Percentiles rank a stretch among this genome's conserved stretches.
phyloP scores from a whole-genome alignment of 805 yeast genomes.

The Candida parachauliodes region DNA sequence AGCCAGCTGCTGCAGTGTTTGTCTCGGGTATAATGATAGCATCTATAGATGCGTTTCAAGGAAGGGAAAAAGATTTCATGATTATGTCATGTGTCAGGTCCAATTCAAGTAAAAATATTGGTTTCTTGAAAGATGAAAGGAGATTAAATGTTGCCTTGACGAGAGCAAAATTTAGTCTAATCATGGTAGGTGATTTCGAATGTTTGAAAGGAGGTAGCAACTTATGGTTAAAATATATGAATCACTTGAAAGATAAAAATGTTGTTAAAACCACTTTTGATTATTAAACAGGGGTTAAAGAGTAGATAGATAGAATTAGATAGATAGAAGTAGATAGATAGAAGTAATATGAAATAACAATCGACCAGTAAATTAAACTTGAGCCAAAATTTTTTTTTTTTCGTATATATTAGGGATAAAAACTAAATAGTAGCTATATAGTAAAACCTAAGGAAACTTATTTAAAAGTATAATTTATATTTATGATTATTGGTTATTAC shows the following conservation, averaged over 20 bases:
- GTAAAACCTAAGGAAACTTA: too few species aligned
- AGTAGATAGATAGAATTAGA: too few species aligned
- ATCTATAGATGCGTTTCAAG: constrained; percentile 64
- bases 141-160: constrained; percentile 88
- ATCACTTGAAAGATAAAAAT: constrained; percentile 29
- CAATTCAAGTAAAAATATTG: constrained; percentile 68
- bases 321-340: too few species aligned
- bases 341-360: too few species aligned
- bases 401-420: too few species aligned
- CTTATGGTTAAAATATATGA: constrained; percentile 50
- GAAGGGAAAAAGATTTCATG: constrained; percentile 52
- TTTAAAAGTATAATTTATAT: too few species aligned
- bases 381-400: too few species aligned
- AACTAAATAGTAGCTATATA: too few species aligned
- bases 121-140: constrained; percentile 80
- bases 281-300: too few species aligned
- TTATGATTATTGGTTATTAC: too few species aligned
- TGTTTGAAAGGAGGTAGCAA: constrained; percentile 46
- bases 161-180: constrained; percentile 78
- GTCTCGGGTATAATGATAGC: constrained; percentile 44
- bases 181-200: constrained; percentile 36
- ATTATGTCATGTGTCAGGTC: constrained; percentile 57
- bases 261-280: neutral
- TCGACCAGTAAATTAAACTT: too few species aligned
- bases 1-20: constrained; percentile 45